Base-by-base conservation (phyloP, 108 stramenopile genomes). In the Seminavis robusta region DNA sequence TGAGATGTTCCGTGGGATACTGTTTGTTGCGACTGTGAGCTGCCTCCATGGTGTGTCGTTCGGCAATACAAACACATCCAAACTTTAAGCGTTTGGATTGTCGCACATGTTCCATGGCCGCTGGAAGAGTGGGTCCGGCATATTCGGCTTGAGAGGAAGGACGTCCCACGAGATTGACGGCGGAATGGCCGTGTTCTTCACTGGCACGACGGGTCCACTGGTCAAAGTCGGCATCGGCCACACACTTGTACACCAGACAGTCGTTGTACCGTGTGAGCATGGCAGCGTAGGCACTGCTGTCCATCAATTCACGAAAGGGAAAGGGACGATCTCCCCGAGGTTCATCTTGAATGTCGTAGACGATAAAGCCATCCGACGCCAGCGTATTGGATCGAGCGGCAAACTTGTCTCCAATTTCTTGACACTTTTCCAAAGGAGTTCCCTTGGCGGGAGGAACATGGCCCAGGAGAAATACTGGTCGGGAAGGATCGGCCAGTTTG, bases 341-440 rank as follows among this genome's bases (percentile, higher is more conserved):
- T 56, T 83, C 81, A 61, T 83, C 81, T 55, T 83, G 81, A 50
- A 83, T 83, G 46, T 83, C 81, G 39, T 83, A 83, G 3, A 83
- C 74, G 33, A 83, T 79, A 46, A 76, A 83, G 1, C 81, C 81
- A 48, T 83, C 81, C 11, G 60, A 61, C 3, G 81, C 81, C 33
- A 83, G 57, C 10, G 67, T 67, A 8, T 65, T 38, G 0, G 64
- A 66, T 1, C 81, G 51, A 11, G 61, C 48, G 13, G 64, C 56
- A 40, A 81, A 81, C 54, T 77, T 81, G 28, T 52, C 38, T 37
- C 37, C 42, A 47, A 72, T 72, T 39, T 53, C 47, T 3, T 38
- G 56, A 49, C 64, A 66, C 47, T 66, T 65, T n/a, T 59, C 64
- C 17, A 65, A 65, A 15, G 51, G 50, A 0, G 70, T 72, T 23